Base-by-base conservation (phyloP, 2,329 filamentous ascomycete species). In the Aspergillus glaucus region DNA sequence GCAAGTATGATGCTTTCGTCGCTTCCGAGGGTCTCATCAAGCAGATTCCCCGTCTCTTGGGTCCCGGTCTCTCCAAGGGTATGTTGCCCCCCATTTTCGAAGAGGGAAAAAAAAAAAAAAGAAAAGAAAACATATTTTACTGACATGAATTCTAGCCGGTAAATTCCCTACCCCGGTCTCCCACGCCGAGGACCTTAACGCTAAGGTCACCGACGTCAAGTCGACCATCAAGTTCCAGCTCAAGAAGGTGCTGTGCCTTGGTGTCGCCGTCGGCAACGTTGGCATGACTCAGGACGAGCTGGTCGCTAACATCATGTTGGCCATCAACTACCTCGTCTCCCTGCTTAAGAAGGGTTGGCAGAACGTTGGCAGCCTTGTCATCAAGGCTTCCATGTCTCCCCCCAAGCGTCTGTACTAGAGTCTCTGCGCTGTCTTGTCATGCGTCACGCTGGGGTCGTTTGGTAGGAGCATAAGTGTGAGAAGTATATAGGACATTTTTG, bases 191-290 rank as follows among this genome's bases (percentile, higher is more conserved):
- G 92, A 97, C 75, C 85, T 98, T 63, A 81, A 78, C 74, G 83
- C 79, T 82, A 96, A 95, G 86, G 89, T 97, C 82, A 95, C 81
- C 79, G 93, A 98, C 76, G 92, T 98, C 84, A 97, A 96, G 87
- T 95, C 89, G 68, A 98, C 93, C 77, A 97, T 98, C 87, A 98
- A 98, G 87, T 98, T 98, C 87, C 91, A 98, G 85, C 84, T 98
- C 71, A 98, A 98, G 89, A 98, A 98, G 88, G 93, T 98, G 75
- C 84, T 98, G 66, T 98, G 93, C 84, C 91, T 98, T 85, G 93
- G 92, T 87, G 92, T 97, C 74, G 93, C 93, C 66, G 88, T 98
- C 71, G 93, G 93, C 73, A 95, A 98, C 79, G 93, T 98, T 68
- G 90, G 86, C 68, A 98, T 98, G 93, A 87, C 82, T 61, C 80